Evolutionary conservation across 768 basidiomycete genomes (phyloP), one percentile per base, ranked within the genome.

Genomic region (Lactarius tabidus): DNA sequence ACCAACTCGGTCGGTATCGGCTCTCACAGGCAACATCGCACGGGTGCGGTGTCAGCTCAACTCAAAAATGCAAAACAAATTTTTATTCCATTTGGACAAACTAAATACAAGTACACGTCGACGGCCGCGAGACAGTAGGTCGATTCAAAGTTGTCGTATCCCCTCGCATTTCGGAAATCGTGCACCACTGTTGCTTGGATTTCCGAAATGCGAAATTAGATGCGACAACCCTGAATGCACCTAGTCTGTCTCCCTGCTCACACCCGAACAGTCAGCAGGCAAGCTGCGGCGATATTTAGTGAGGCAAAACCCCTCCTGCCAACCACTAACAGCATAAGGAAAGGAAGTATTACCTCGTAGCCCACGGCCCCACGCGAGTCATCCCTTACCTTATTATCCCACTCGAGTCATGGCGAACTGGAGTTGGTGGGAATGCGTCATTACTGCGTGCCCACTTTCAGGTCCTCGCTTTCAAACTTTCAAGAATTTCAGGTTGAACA

Each of bases 281-380:
- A 43, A 14, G 58, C 65, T 38, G 60, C 61, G 58, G 57, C 57
- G 36, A 41, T n/a, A 43, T 35, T 61, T 14, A 15, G 10, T 14
- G 51, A 58, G 18, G 20, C 45, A 14, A 20, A 33, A 35, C 33
- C 51, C 41, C 48, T 33, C 38, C 39, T 17, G 18, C 20, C 6
- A 17, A 31, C 18, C 62, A 8, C 2, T 17, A 14, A 6, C 12
- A 26, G 26, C 17, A 38, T 26, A n/a, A 3, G n/a, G 26, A 54
- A 60, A 18, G 20, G n/a, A 48, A 57, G 35, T 17, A 12, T 35
- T 9, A 38, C 33, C 61, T 60, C 41, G 12, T 3, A 62, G 52
- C 64, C 64, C 65, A 66, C 60, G 51, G 58, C 52, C 64, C 64
- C 65, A 66, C 60, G 51, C 28, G 51, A 57, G 60, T 66, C 65